A percentile compares a stretch with the other conserved stretches of the same genome.
phyloP scores from a whole-genome alignment of 1,284 basidiomycete genomes.

The Puccinia hordei region DNA sequence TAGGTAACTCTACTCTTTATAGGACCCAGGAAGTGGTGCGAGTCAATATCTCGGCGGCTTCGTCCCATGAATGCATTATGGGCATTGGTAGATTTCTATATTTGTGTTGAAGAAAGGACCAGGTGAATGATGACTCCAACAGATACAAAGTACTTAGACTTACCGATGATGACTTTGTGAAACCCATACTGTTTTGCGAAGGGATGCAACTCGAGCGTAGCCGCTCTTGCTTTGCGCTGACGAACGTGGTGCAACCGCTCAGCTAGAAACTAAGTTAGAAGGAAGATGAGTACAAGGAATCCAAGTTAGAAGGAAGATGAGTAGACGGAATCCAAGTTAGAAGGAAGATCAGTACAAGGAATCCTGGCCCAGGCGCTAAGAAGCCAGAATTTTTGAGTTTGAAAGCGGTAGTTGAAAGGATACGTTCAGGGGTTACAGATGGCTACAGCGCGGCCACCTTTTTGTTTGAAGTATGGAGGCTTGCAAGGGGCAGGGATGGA shows the following conservation, averaged over 20 bases:
- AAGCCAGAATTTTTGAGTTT: not conserved
- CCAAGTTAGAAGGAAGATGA: too few relatives aligned
- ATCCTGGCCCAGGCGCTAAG: not conserved
- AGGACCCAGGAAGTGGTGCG: constrained; percentile 34
- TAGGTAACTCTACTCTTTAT: constrained; percentile 28
- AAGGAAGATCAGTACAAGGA: too few relatives aligned
- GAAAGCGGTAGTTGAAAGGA: not conserved
- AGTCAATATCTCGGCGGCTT: constrained; percentile 27
- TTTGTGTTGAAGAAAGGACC: not conserved
- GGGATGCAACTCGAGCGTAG: constrained; percentile 8
- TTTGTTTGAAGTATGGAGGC: not conserved
- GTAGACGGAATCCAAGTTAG: too few relatives aligned
- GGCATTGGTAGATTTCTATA: constrained; percentile 19
- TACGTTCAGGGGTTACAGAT: not conserved
- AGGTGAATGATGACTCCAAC: not conserved
- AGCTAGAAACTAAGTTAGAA: not conserved
- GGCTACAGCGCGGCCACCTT: not conserved
- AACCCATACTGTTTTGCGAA: not conserved
- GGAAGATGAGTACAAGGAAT: too few relatives aligned
- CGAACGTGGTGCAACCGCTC: not conserved
- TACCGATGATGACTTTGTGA: not conserved
- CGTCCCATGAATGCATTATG: constrained; percentile 31
- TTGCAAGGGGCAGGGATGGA: constrained; percentile 12
- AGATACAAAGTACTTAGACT: not conserved
- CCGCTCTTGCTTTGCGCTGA: not conserved